Base-by-base conservation (phyloP, 2,329 filamentous ascomycete species). In the Talaromyces sp. region DNA sequence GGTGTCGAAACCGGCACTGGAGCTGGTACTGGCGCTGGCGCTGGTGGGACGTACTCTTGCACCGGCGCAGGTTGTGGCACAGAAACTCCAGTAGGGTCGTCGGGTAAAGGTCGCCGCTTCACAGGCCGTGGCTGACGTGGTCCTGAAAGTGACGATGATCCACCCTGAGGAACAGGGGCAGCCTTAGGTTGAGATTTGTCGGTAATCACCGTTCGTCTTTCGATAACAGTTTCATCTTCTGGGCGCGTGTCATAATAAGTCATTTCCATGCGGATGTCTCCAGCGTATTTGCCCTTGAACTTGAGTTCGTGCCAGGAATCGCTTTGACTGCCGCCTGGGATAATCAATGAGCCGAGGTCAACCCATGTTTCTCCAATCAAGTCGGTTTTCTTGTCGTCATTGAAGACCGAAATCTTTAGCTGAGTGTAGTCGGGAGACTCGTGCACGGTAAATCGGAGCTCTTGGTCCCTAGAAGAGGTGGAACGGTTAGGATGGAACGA, bases 301-400 rank as follows among this genome's bases (percentile, higher is more conserved):
- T 85, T 89, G 66, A 99, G 80, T 61, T 81, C 87, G 72, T 97
- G 92, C 94, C 94, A 99, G 59, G 91, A 81, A 75, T 99, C 94
- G 70, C 85, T 92, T 76, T 97, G 91, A n/a, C 94, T 92, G 54
- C 94, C 94, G 54, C 94, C 92, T 1, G 87, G 81, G 21, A 92
- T 83, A 64, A 99, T 84, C 67, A 99, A 89, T 66, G 86, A 83
- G 66, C 87, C 86, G 62, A 99, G 81, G 70, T 90, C 89, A 61
- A 97, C 85, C 88, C 91, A 97, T 7, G 90, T 87, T 76, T 99
- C 94, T 65, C 94, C 94, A 68, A 99, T 97, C 65, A 99, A 77
- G 66, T 99, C 94, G 0, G 93, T 97, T 79, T 89, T 95, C 80
- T 97, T 97, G 77, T 99, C 94, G 70, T 99, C 94, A 72, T 96